phyloP scores from a whole-genome alignment of 352 stramenopile species.

The Phytophthora cryptogea region DNA sequence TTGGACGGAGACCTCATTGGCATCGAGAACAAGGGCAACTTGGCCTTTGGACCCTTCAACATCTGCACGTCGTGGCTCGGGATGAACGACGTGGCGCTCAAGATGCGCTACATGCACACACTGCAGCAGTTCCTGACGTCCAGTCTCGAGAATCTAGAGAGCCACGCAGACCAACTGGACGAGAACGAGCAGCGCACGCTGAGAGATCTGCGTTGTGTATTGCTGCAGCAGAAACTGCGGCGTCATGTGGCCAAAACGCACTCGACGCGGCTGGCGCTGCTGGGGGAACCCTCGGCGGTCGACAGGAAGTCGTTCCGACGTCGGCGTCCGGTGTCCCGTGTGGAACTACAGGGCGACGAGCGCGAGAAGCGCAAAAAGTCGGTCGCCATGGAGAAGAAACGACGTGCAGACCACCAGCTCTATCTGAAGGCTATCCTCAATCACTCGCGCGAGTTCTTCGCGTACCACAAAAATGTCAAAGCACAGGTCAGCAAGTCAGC shows the following conservation, averaged over 20 bases:
- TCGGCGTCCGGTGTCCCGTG: constrained; percentile 57
- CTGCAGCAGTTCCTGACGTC: constrained; percentile 73
- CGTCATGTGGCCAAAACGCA: constrained; percentile 66
- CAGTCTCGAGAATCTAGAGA: constrained; percentile 67
- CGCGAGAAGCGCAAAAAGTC: constrained; percentile 84
- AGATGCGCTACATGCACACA: constrained; percentile 73
- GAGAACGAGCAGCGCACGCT: constrained; percentile 54
- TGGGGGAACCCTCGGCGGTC: constrained; percentile 66
- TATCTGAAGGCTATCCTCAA: constrained; percentile 85
- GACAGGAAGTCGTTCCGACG: constrained; percentile 82
- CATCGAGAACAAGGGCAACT: constrained; percentile 53
- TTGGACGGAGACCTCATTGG: constrained; percentile 73
- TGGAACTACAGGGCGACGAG: constrained; percentile 73
- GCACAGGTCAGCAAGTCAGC: constrained; percentile 68
- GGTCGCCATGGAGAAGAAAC: constrained; percentile 83
- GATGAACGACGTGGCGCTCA: constrained; percentile 73
- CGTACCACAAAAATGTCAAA: constrained; percentile 89
- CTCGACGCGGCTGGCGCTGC: constrained; percentile 60
- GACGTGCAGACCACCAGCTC: constrained; percentile 71
- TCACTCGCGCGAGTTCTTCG: constrained; percentile 85
- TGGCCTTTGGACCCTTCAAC: constrained; percentile 66
- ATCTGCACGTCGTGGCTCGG: constrained; percentile 64
- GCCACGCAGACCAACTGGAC: constrained; percentile 36
- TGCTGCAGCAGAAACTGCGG: constrained; percentile 77
- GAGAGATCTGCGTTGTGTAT: constrained; percentile 63